Base-by-base conservation (phyloP, 805 yeast species). In the Nakazawaea pomicola region DNA sequence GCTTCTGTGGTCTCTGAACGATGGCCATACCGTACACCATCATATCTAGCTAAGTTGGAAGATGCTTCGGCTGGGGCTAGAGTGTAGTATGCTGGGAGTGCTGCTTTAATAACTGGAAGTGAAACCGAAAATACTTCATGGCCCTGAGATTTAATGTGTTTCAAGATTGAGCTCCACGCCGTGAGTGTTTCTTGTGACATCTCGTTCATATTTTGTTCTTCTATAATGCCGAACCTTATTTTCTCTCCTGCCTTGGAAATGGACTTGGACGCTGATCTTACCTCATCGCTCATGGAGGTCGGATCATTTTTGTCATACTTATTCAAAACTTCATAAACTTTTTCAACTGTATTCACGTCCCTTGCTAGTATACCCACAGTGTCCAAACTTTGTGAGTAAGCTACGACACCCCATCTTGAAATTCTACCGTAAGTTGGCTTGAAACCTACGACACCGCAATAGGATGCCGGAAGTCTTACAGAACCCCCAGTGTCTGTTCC, bases 401-500 rank as follows among this genome's bases (percentile, higher is more conserved):
- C 80, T 3, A 90, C 65, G 7, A 93, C 87, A 2, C 99, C 99
- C 80, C 87, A 81, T 43, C 99, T 67, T 0, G 97, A 89, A 2
- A 93, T 65, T 29, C 96, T 69, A 0, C 99, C 99, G 58, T 93
- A 93, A 0, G 93, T 72, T 1, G 99, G 99, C 58, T 93, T 93
- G 64, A 88, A 88, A 1, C 99, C 99, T 23, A 77, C 64, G 0
- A 83, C 71, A 1, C 90, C 86, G 49, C 91, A 81, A 57, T 83
- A 88, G 15, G 95, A 81, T 1, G 95, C 95, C 0, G 99, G 99
- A 16, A 87, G 65, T 46, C 99, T 70, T 0, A 93, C 87, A 0
- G 97, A 88, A 0, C 99, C 99, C 4, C 99, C 99, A 0, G 99
- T 93, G 53, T 93, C 99, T 1, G 98, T 85, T 0, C 99, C 99